A percentile compares a stretch with the other conserved stretches of the same genome.
Evolutionary conservation across 2,329 filamentous ascomycete genomes (phyloP).

Genomic region (Stagonosporopsis vannaccii): DNA sequence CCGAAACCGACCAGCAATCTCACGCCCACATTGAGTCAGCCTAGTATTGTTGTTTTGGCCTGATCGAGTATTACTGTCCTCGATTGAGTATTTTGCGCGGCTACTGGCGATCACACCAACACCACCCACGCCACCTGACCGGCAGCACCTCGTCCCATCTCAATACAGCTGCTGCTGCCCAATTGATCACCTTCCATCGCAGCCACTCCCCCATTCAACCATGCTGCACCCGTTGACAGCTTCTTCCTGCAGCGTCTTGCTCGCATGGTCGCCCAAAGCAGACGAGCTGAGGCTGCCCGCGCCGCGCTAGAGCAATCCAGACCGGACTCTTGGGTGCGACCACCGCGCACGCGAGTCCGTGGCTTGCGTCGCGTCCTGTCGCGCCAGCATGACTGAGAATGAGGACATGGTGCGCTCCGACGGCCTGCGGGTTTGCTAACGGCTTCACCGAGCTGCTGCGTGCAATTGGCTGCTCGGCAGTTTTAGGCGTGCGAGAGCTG

Average conservation of each 20-base stretch:
- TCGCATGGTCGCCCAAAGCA: neutral
- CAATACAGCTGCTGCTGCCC: neutral
- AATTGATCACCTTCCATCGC: conserved; percentile 3
- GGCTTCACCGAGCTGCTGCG: conserved; percentile 3
- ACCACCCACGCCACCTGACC: neutral
- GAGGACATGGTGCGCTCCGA: neutral
- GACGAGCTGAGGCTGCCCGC: conserved; percentile 7
- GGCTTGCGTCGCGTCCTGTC: conserved; percentile 12
- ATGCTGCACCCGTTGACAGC: neutral
- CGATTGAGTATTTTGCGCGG: conserved; percentile 5
- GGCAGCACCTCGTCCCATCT: neutral
- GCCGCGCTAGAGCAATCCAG: conserved; percentile 15
- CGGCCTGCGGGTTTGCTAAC: neutral
- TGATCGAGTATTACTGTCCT: neutral
- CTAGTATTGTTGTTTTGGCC: too few species aligned
- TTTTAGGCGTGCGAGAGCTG: neutral
- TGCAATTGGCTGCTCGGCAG: neutral
- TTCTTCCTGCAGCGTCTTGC: neutral
- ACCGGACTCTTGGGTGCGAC: conserved; percentile 4
- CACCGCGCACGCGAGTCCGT: conserved; percentile 9
- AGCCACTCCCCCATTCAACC: conserved; percentile 9
- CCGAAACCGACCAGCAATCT: conserved; percentile 2
- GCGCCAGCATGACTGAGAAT: neutral
- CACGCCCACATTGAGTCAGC: neutral
- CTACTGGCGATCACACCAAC: neutral